phyloP scores from a whole-genome alignment of 139 green algal genomes.

The Micromonas commoda region DNA sequence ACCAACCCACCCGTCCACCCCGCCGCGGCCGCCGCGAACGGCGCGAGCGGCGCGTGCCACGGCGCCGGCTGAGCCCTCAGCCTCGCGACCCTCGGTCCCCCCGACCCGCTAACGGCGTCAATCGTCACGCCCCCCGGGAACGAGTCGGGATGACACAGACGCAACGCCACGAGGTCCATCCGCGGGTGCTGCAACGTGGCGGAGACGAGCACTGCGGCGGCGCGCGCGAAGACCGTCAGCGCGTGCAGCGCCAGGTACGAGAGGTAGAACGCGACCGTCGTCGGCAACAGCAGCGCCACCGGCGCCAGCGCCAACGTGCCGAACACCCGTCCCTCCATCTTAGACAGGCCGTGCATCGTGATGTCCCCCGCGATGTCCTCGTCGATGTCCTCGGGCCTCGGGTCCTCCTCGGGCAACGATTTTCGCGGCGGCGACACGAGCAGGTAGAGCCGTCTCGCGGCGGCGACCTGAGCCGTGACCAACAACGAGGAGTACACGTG shows the following conservation, averaged over 20 bases:
- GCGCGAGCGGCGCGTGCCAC: background rate
- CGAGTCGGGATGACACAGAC: background rate
- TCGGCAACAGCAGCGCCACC: background rate
- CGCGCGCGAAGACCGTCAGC: background rate
- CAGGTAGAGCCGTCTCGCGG: background rate
- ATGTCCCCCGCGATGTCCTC: background rate
- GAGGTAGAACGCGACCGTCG: background rate
- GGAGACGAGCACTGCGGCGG: background rate
- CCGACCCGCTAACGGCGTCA: too few relatives aligned
- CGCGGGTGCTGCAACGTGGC: background rate
- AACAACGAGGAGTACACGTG: conserved; percentile 10
- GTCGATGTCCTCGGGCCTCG: background rate
- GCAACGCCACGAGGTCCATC: background rate
- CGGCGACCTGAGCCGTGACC: background rate
- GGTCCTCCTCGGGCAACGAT: background rate
- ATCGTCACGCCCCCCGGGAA: background rate
- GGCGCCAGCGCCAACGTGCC: background rate
- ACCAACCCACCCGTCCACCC: background rate
- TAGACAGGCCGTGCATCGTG: background rate
- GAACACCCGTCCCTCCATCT: background rate
- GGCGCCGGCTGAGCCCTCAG: background rate
- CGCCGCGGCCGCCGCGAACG: background rate
- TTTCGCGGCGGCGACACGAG: background rate
- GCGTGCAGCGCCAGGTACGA: conserved; percentile 2
- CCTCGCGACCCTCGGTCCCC: background rate